A percentile compares a stretch with the other conserved stretches of the same genome.
phyloP scores from a whole-genome alignment of 805 yeast genomes.

The Wickerhamiella sorbophila region DNA sequence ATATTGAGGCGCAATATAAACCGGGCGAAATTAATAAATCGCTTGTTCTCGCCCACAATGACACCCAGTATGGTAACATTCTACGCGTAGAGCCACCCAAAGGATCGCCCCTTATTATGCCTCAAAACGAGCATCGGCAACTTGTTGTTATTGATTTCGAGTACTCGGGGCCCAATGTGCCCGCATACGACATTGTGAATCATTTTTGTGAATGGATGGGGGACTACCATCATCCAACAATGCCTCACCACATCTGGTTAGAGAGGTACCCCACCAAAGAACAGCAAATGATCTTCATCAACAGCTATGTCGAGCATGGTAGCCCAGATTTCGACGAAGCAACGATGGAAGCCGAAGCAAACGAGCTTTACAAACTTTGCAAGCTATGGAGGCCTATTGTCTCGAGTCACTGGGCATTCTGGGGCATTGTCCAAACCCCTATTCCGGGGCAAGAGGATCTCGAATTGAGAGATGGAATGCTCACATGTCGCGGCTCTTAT shows the following conservation, averaged over 20 bases:
- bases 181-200: conserved; percentile 82
- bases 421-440: conserved; percentile 83
- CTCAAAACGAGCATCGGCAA: conserved; percentile 44
- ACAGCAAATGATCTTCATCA: conserved; percentile 56
- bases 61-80: conserved; percentile 91
- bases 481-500: conserved; percentile 29
- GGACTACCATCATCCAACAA: conserved; percentile 57
- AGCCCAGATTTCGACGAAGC: conserved; percentile 21
- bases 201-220: conserved; percentile 98
- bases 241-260: conserved; percentile 40
- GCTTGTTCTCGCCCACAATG: conserved; percentile 84
- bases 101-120: conserved; percentile 37
- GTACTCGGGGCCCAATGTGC: conserved; percentile 79
- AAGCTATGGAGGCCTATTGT: conserved; percentile 70
- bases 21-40: conserved; percentile 29
- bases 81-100: conserved; percentile 40
- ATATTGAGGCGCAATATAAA: conserved; percentile 44
- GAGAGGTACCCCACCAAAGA: conserved; percentile 50
- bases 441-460: conserved; percentile 33
- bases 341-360: conserved; percentile 32
- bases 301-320: conserved; percentile 58
- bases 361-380: conserved; percentile 46
- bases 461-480: conserved; percentile 20
- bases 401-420: conserved; percentile 68
- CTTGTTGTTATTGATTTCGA: conserved; percentile 93